Base-by-base conservation (phyloP, 208 protist genomes). In the Leishmania lainsoni region DNA sequence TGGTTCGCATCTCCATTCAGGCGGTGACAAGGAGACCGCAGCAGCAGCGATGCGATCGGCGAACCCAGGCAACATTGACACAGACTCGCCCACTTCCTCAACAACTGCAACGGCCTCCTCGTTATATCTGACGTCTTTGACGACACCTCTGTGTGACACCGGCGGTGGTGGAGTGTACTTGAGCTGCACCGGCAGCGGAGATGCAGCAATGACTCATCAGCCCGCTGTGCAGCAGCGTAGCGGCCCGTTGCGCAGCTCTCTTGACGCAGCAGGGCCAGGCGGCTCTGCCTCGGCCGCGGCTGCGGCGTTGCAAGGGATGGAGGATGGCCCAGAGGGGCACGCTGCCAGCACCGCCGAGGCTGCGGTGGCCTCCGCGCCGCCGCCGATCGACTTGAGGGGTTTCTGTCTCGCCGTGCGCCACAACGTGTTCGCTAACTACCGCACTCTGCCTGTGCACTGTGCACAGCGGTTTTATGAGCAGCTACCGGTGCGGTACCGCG, bases 341-440 rank as follows among this genome's bases (percentile, higher is more conserved):
- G 35, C 42, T 58, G 72, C 72, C 70, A 39, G 26, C 6, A 22
- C 20, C 6, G 39, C 22, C 29, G 51, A 12, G 42, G 17, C 72
- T 6, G 72, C 72, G 51, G 22, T 61, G 51, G 12, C 51, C 9
- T 73, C 69, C 26, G 69, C 45, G 45, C 48, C 56, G 49, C n/a
- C 42, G 35, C 54, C 74, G 14, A 52, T 80, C n/a, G 52, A 68
- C 52, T 45, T 73, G 61, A 76, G 68, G 59, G 76, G 75, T 5
- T 12, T 76, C 6, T 5, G 48, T 16, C 73, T 86, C 42, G 29
- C 63, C 39, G 22, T 86, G 9, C 54, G 65, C 16, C 78, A 86
- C 74, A 81, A 79, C 82, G 89, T 93, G 5, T 96, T 87, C 73
- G 88, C 90, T 14, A 96, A 96, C 81, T 96, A 89, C 83, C 69